Conservation (phyloP, 306 rosid genomes). For the Quercus aquifolioides region DNA sequence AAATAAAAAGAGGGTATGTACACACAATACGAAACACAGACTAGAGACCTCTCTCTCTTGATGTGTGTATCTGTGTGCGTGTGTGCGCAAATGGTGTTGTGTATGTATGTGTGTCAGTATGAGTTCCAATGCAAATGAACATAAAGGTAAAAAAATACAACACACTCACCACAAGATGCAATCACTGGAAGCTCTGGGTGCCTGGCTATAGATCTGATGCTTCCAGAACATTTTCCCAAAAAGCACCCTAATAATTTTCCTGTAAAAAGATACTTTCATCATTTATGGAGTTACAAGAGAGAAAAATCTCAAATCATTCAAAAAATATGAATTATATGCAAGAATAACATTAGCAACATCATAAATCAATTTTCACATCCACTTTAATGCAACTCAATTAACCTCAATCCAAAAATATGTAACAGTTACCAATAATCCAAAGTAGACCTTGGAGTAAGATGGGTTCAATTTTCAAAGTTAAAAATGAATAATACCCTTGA, state of each 20-base stretch:
- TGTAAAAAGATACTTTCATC: slow-evolving; percentile 21
- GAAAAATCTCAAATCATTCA: not conserved
- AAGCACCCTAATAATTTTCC: slow-evolving; percentile 82
- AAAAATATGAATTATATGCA: not conserved
- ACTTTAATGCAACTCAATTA: not conserved
- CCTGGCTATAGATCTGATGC: slow-evolving; percentile 86
- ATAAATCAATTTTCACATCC: not conserved
- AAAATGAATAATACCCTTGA: no score
- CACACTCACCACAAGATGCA: slow-evolving; percentile 84
- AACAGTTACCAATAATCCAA: not conserved
- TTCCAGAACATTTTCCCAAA: slow-evolving; percentile 92
- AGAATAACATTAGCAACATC: not conserved
- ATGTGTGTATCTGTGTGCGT: no score
- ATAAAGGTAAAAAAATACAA: not conserved
- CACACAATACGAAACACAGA: not conserved
- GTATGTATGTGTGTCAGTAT: not conserved
- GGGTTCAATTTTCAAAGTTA: no score
- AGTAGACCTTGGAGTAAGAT: no score
- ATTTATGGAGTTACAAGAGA: not conserved
- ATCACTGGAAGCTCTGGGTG: slow-evolving; percentile 80
- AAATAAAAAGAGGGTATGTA: not conserved
- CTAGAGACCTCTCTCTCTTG: not conserved
- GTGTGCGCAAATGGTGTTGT: not conserved
- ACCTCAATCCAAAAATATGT: not conserved
- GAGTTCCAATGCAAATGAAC: not conserved